Evolutionary conservation across 2,329 filamentous ascomycete genomes (phyloP).

Genomic region (Westerdykella aurantiaca): DNA sequence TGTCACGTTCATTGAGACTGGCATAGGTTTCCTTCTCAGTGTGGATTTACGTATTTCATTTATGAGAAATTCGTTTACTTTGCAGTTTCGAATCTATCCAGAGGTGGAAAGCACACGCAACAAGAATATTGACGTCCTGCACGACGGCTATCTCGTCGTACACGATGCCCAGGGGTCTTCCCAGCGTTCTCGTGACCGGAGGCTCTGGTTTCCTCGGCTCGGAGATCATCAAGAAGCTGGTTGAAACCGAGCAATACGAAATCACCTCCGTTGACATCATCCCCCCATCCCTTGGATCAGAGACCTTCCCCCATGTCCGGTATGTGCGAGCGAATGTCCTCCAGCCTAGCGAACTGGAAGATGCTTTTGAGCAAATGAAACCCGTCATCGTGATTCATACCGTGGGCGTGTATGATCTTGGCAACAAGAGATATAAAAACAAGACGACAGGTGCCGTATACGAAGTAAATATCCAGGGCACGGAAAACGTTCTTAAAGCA

Average conservation of each 20-base stretch:
- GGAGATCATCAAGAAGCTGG: constrained; percentile 37
- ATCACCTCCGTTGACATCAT: constrained; percentile 40
- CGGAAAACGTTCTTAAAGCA: constrained; percentile 68
- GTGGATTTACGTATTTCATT: too few relatives aligned
- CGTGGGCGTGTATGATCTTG: constrained; percentile 50
- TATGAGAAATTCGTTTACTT: too few relatives aligned
- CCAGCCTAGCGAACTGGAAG: constrained; percentile 26
- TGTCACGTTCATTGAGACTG: too few relatives aligned
- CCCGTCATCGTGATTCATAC: constrained; percentile 90
- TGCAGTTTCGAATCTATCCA: too few relatives aligned
- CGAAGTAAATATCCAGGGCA: constrained; percentile 85
- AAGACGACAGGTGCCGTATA: constrained; percentile 53
- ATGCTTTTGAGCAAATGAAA: constrained; percentile 55
- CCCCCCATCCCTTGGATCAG: constrained; percentile 28
- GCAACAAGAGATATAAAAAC: constrained; percentile 37
- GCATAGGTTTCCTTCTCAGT: too few relatives aligned
- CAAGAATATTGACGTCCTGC: too few relatives aligned
- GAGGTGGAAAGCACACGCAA: too few relatives aligned
- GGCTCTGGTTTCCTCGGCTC: constrained; percentile 45
- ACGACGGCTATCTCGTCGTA: too few relatives aligned
- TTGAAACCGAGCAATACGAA: constrained; percentile 31
- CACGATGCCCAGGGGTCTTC: constrained; percentile 17
- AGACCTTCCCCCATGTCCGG: constrained; percentile 19
- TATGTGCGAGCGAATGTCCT: constrained; percentile 41
- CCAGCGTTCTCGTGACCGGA: constrained; percentile 42